Evolutionary conservation across 1,284 basidiomycete genomes (phyloP).

Genomic region (Cryptococcus sp.): DNA sequence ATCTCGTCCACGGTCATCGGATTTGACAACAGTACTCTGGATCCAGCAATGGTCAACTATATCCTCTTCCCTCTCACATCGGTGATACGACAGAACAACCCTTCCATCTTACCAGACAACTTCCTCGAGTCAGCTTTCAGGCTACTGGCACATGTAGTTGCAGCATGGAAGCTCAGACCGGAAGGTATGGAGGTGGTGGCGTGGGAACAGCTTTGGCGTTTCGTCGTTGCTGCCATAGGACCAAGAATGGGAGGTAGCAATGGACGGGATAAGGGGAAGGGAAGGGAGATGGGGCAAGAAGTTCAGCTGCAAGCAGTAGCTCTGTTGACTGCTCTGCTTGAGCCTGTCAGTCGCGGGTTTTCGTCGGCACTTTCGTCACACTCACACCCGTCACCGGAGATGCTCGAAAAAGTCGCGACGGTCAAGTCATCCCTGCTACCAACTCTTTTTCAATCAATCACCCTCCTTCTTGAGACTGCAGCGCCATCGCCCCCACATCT

Average conservation of each 20-base stretch:
- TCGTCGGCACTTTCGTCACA: slow-evolving; percentile 1
- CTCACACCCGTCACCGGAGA: slow-evolving; percentile 55
- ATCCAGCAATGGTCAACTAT: slow-evolving; percentile 73
- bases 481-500: slow-evolving; percentile 62
- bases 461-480: slow-evolving; percentile 61
- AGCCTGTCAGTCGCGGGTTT: slow-evolving; percentile 5
- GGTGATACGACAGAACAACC: slow-evolving; percentile 70
- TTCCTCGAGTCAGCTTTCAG: slow-evolving; percentile 72
- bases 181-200: slow-evolving; percentile 58
- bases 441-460: slow-evolving; percentile 77
- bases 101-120: slow-evolving; percentile 70
- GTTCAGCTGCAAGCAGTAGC: slow-evolving; percentile 35
- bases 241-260: slow-evolving; percentile 58
- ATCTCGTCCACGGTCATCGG: slow-evolving; percentile 59
- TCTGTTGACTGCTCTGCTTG: slow-evolving; percentile 38
- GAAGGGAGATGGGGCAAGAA: slow-evolving; percentile 43
- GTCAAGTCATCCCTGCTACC: slow-evolving; percentile 61
- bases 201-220: slow-evolving; percentile 82
- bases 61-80: slow-evolving; percentile 81
- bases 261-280: slow-evolving; percentile 68
- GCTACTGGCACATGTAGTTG: slow-evolving; percentile 63
- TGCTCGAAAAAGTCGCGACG: slow-evolving; percentile 55
- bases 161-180: slow-evolving; percentile 76
- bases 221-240: slow-evolving; percentile 63
- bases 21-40: slow-evolving; percentile 56